Percentiles rank a stretch among this genome's conserved stretches.
These are phyloP conservation scores for Fusarium newnesense DNA, from an alignment of 2,329 filamentous ascomycete genomes.

Conservation along the genomic window DNA sequence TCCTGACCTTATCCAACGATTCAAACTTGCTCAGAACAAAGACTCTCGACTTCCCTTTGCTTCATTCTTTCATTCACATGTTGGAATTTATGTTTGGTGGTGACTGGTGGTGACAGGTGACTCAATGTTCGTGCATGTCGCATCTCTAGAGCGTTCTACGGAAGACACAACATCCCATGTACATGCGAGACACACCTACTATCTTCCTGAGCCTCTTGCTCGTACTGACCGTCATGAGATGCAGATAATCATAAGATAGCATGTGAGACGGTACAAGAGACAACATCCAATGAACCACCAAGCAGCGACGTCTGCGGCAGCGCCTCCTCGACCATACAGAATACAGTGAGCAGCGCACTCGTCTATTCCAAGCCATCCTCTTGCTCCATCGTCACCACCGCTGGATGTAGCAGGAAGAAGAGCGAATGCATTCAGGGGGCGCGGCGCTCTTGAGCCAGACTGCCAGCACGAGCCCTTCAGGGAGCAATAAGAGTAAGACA, in stretches of 20 bases:
- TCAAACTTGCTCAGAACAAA: not conserved
- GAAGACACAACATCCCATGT: not conserved
- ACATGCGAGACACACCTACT: not conserved
- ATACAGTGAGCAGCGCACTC: not conserved
- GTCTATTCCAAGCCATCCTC: accelerated
- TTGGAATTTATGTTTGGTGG: not conserved
- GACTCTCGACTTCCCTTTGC: accelerated
- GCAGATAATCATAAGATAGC: too few species aligned
- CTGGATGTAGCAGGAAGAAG: not conserved
- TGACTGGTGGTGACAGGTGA: not conserved
- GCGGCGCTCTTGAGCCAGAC: not conserved
- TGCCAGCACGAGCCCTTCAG: not conserved
- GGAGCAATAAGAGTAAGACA: not conserved
- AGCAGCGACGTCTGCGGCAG: not conserved
- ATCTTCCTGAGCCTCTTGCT: accelerated
- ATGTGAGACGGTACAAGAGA: too few species aligned
- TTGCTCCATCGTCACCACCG: accelerated
- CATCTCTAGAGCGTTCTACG: not conserved
- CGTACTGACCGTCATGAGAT: not conserved
- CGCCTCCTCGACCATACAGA: accelerated
- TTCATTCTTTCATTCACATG: not conserved
- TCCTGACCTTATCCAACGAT: not conserved
- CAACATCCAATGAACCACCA: not conserved
- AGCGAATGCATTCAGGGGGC: too few species aligned
- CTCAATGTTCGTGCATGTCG: not conserved